Conservation (phyloP, 371 early-diverging fungal genomes). For the Gilbertella persicaria region DNA sequence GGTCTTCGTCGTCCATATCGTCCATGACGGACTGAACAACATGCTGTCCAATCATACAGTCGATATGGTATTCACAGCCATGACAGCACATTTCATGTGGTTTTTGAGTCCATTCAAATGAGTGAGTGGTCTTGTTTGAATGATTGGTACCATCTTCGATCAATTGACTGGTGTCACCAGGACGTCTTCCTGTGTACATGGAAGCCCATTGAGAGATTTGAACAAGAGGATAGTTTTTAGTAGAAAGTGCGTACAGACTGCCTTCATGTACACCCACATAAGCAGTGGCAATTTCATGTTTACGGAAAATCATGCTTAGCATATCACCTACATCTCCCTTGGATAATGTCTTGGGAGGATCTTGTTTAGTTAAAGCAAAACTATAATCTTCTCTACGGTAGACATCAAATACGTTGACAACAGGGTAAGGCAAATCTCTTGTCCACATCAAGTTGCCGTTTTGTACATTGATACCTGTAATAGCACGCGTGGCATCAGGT, state of each 20-base stretch:
- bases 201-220: conserved; percentile 47
- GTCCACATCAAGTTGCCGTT: conserved; percentile 36
- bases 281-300: conserved; percentile 18
- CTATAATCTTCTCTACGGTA: conserved; percentile 38
- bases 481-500: conserved; percentile 33
- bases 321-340: conserved; percentile 34
- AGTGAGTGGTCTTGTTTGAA: neutral
- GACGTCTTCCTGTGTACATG: conserved; percentile 38
- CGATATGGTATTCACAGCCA: conserved; percentile 39
- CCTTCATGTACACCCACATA: conserved; percentile 63
- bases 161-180: conserved; percentile 29
- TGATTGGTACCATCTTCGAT: conserved; percentile 20
- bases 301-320: conserved; percentile 15
- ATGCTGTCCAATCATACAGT: conserved; percentile 37
- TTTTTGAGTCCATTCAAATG: conserved; percentile 16
- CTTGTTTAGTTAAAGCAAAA: conserved; percentile 35
- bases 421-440: conserved; percentile 34
- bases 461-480: conserved; percentile 36
- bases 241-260: conserved; percentile 60
- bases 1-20: conserved; percentile 7
- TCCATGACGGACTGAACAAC: conserved; percentile 16
- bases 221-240: conserved; percentile 59
- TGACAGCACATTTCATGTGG: conserved; percentile 30
- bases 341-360: conserved; percentile 26
- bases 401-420: conserved; percentile 44